These are phyloP conservation scores for Podospora fimiseda DNA, from an alignment of 495 filamentous ascomycete species.

Conservation along the genomic window DNA sequence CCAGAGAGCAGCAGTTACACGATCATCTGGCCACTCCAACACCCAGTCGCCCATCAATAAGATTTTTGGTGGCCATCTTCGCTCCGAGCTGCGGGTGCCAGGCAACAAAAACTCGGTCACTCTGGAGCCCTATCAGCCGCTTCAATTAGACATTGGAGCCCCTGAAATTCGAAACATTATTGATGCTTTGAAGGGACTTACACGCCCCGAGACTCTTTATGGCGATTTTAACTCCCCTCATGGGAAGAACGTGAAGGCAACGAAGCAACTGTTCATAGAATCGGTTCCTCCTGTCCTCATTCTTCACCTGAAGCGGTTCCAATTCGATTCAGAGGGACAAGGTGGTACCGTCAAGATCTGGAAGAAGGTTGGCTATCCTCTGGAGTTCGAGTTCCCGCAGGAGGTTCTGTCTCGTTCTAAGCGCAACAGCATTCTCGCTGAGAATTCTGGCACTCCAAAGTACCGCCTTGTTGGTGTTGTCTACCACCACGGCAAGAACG, in stretches of 20 bases:
- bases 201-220: slow-evolving; percentile 73
- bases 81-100: slow-evolving; percentile 82
- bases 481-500: slow-evolving; percentile 95
- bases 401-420: slow-evolving; percentile 80
- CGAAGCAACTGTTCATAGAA: slow-evolving; percentile 94
- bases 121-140: slow-evolving; percentile 84
- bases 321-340: slow-evolving; percentile 77
- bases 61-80: slow-evolving; percentile 88
- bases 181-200: slow-evolving; percentile 82
- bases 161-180: slow-evolving; percentile 81
- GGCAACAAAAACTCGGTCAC: slow-evolving; percentile 87
- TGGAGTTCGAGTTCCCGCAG: slow-evolving; percentile 87
- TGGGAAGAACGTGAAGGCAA: slow-evolving; percentile 68
- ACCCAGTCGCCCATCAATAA: slow-evolving; percentile 80
- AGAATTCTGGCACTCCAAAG: slow-evolving; percentile 58
- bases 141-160: slow-evolving; percentile 89
- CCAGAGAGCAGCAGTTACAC: slow-evolving; percentile 79
- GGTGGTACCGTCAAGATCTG: slow-evolving; percentile 95
- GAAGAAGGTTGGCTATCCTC: slow-evolving; percentile 94
- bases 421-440: slow-evolving; percentile 55
- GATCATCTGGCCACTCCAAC: slow-evolving; percentile 70
- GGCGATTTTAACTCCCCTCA: slow-evolving; percentile 81
- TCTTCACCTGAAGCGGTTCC: slow-evolving; percentile 93
- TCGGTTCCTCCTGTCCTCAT: slow-evolving; percentile 87
- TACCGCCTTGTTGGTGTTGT: slow-evolving; percentile 88